Evolutionary conservation across 2,329 filamentous ascomycete species (phyloP).

Genomic region (Aspergillus carbonarius): DNA sequence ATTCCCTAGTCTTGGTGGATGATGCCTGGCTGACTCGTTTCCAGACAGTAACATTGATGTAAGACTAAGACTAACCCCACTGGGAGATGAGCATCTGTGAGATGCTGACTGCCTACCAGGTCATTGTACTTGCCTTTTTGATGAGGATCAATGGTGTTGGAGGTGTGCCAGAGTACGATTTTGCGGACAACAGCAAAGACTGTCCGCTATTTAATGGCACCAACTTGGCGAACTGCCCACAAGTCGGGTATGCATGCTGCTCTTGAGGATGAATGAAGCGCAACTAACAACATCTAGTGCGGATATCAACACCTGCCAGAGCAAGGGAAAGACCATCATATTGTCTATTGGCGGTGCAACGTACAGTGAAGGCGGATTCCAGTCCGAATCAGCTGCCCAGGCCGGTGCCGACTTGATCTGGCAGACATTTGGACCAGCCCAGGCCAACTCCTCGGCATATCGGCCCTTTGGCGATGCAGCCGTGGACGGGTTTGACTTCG

Average conservation of each 20-base stretch:
- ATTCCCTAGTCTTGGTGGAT: not conserved
- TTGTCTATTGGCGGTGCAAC: constrained; percentile 71
- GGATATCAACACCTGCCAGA: constrained; percentile 61
- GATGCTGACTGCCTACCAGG: constrained; percentile 35
- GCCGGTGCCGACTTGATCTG: constrained; percentile 63
- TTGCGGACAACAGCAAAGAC: constrained; percentile 62
- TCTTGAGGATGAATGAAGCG: not conserved
- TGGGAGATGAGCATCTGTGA: not conserved
- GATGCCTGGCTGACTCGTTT: constrained; percentile 12
- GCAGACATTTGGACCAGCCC: constrained; percentile 66
- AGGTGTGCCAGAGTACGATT: constrained; percentile 57
- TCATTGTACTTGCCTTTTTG: constrained; percentile 66
- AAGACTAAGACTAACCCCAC: constrained; percentile 2
- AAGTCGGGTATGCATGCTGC: constrained; percentile 57
- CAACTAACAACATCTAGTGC: constrained; percentile 25
- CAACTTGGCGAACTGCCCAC: constrained; percentile 59
- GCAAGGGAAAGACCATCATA: constrained; percentile 66
- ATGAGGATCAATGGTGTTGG: constrained; percentile 55
- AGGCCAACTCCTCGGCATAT: constrained; percentile 37
- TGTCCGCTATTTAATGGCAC: constrained; percentile 62
- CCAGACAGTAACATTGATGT: constrained; percentile 32
- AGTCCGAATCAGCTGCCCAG: constrained; percentile 51
- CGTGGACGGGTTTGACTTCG: constrained; percentile 75
- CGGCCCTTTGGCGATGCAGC: constrained; percentile 67
- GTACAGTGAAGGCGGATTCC: constrained; percentile 68